These are phyloP conservation scores for Tricholoma bakamatsutake DNA, from an alignment of 768 basidiomycete genomes.

Conservation along the genomic window DNA sequence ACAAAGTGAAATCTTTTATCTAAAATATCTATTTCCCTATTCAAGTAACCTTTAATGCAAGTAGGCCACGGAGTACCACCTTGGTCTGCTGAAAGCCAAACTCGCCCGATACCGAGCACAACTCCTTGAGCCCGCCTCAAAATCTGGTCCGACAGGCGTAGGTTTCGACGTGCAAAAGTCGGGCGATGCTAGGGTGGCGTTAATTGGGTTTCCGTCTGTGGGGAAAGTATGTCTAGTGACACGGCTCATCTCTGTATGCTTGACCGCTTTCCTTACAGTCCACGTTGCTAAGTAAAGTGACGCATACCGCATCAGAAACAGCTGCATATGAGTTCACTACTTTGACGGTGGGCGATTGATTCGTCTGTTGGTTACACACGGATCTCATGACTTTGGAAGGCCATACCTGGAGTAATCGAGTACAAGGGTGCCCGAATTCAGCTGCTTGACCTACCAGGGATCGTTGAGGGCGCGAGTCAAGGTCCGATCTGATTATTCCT, in stretches of 20 bases:
- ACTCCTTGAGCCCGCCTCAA: conserved; percentile 85
- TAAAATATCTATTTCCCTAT: conserved; percentile 1
- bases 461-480: conserved; percentile 90
- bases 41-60: conserved; percentile 16
- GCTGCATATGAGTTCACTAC: conserved; percentile 98
- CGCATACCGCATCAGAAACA: conserved; percentile 81
- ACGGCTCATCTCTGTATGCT: background rate
- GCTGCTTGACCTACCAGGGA: conserved; percentile 91
- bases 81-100: conserved; percentile 92
- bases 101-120: conserved; percentile 92
- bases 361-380: background rate
- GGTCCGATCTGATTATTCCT: conserved; percentile 24
- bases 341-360: conserved; percentile 51
- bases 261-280: conserved; percentile 42
- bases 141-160: conserved; percentile 72
- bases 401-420: conserved; percentile 96
- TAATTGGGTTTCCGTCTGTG: conserved; percentile 95
- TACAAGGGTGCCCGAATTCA: conserved; percentile 92
- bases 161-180: conserved; percentile 83
- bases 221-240: conserved; percentile 54
- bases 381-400: conserved; percentile 35
- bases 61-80: conserved; percentile 91
- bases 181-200: conserved; percentile 85
- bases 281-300: conserved; percentile 86
- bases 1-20: conserved; percentile 56